These are phyloP conservation scores for Batkoa obscura DNA, from an alignment of 371 early-diverging fungal species.

Conservation along the genomic window DNA sequence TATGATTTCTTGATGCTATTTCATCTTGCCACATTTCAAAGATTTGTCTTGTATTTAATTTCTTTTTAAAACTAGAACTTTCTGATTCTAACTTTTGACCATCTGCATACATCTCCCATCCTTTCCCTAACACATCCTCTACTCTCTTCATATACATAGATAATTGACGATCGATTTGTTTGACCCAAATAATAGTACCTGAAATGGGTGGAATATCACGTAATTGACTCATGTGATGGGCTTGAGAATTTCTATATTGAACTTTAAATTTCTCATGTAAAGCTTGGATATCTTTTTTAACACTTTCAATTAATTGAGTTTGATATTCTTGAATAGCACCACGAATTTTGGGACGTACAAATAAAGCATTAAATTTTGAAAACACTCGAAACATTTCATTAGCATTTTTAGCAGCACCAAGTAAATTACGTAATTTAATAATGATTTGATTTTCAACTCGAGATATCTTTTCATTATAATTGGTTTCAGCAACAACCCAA, in stretches of 20 bases:
- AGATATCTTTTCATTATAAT: slow-evolving; percentile 87
- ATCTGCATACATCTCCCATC: slow-evolving; percentile 93
- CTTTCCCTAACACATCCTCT: slow-evolving; percentile 92
- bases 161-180: slow-evolving; percentile 92
- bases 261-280: slow-evolving; percentile 91
- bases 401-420: slow-evolving; percentile 89
- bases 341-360: slow-evolving; percentile 96
- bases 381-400: slow-evolving; percentile 98
- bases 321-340: slow-evolving; percentile 98
- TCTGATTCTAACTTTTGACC: slow-evolving; percentile 87
- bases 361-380: slow-evolving; percentile 95
- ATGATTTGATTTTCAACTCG: slow-evolving; percentile 96
- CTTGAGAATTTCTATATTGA: slow-evolving; percentile 79
- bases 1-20: slow-evolving; percentile 65
- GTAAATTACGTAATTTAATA: slow-evolving; percentile 73
- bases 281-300: slow-evolving; percentile 88
- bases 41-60: slow-evolving; percentile 72
- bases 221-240: slow-evolving; percentile 68
- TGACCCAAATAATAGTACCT: slow-evolving; percentile 94
- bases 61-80: slow-evolving; percentile 75
- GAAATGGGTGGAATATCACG: slow-evolving; percentile 88
- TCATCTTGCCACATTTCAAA: slow-evolving; percentile 86
- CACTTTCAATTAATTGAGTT: slow-evolving; percentile 87
- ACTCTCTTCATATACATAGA: slow-evolving; percentile 90
- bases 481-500: slow-evolving; percentile 80